These are phyloP conservation scores for Chaetomiaceae sp. DNA, from an alignment of 2,329 filamentous ascomycete species.

Conservation along the genomic window DNA sequence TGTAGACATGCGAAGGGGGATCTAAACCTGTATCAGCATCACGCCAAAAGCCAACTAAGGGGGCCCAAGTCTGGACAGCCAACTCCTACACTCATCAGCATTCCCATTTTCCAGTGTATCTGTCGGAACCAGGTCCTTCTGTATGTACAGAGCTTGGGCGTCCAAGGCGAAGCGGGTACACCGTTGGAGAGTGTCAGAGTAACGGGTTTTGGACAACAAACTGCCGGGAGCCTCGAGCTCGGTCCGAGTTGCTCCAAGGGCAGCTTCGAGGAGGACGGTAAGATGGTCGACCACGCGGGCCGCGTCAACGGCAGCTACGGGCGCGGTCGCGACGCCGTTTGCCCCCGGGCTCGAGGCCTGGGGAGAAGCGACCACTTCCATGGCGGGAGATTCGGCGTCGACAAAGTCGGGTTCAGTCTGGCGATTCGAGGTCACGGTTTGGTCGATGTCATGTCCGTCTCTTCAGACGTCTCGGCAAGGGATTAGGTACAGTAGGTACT, in stretches of 20 bases:
- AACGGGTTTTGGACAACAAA: constrained; percentile 68
- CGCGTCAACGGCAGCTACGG: constrained; percentile 61
- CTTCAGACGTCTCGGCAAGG: not conserved
- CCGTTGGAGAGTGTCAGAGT: constrained; percentile 77
- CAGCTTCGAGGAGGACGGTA: constrained; percentile 64
- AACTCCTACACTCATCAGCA: constrained; percentile 42
- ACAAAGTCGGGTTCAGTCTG: not conserved
- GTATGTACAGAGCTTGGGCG: constrained; percentile 82
- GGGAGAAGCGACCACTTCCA: constrained; percentile 34
- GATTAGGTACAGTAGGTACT: too few species aligned
- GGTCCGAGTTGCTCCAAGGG: constrained; percentile 67
- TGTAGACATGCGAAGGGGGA: constrained; percentile 62
- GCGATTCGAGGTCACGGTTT: constrained; percentile 10
- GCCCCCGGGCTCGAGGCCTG: constrained; percentile 40
- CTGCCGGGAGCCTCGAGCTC: constrained; percentile 80
- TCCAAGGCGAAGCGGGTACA: constrained; percentile 89
- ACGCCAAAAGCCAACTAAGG: not conserved
- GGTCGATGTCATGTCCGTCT: constrained; percentile 19
- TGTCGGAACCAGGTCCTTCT: constrained; percentile 67
- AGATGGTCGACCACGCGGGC: constrained; percentile 67
- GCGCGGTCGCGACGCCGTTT: constrained; percentile 44
- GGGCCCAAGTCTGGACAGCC: too few species aligned
- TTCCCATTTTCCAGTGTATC: constrained; percentile 48
- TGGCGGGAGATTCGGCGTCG: constrained; percentile 6
- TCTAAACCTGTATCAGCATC: constrained; percentile 29